Conservation (phyloP, 2,329 filamentous ascomycete species). For the Monilinia vaccinii-corymbosi region DNA sequence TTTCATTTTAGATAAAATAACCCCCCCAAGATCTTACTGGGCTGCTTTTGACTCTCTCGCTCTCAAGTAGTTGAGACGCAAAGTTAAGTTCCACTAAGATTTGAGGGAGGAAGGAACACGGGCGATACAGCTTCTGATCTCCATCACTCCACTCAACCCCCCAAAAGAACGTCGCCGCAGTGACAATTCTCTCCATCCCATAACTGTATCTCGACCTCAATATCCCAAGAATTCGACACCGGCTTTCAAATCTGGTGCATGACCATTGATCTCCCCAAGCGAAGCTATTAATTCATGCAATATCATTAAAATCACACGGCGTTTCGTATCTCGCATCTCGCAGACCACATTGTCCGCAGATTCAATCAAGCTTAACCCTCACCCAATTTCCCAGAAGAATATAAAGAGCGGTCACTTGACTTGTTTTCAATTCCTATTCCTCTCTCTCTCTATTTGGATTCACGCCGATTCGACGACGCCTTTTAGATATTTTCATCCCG, state of each 20-base stretch:
- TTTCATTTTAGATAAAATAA: not conserved
- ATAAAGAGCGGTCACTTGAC: not conserved
- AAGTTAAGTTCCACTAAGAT: not conserved
- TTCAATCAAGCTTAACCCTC: conserved; percentile 3
- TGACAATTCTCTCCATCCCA: not conserved
- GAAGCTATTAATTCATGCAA: conserved; percentile 17
- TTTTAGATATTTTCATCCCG: not conserved
- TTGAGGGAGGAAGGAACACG: not conserved
- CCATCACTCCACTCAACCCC: not conserved
- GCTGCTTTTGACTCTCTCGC: not conserved
- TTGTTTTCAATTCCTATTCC: not conserved
- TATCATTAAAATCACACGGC: not conserved
- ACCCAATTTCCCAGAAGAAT: not conserved
- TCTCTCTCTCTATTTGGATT: not conserved
- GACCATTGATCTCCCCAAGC: conserved; percentile 7
- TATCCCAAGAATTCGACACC: not conserved
- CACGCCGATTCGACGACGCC: not conserved
- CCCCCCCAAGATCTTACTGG: not conserved
- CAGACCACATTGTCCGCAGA: not conserved
- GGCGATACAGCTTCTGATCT: not conserved
- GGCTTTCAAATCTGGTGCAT: conserved; percentile 11
- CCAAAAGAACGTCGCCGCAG: not conserved
- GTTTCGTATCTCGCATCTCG: not conserved
- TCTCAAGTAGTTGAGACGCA: not conserved
- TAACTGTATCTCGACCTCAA: conserved; percentile 19